These are phyloP conservation scores for Geotrichum candidum DNA, from an alignment of 1,139 yeast genomes.

Conservation along the genomic window DNA sequence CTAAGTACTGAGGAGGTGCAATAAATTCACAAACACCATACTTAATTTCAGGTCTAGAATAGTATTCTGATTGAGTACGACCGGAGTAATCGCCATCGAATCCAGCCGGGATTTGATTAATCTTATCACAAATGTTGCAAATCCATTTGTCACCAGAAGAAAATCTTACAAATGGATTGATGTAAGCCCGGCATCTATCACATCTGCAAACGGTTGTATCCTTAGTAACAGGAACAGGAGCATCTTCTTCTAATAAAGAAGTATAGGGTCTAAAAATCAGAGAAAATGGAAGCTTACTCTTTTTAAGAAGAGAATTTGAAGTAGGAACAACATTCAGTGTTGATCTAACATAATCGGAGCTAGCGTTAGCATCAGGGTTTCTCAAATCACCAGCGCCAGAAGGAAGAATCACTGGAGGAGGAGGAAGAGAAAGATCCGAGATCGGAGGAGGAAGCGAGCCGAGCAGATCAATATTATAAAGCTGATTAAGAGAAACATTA, in stretches of 20 bases:
- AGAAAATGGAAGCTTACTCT: constrained; percentile 88
- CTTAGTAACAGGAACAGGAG: constrained; percentile 66
- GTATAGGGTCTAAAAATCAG: constrained; percentile 86
- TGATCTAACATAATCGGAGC: constrained; percentile 72
- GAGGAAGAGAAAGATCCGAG: constrained; percentile 77
- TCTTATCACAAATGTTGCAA: constrained; percentile 86
- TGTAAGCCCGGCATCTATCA: constrained; percentile 93
- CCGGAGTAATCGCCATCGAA: constrained; percentile 65
- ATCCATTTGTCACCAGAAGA: constrained; percentile 87
- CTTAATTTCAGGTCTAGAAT: constrained; percentile 74
- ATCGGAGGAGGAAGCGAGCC: constrained; percentile 80
- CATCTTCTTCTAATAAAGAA: constrained; percentile 62
- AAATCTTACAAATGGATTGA: constrained; percentile 82
- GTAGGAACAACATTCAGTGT: constrained; percentile 87
- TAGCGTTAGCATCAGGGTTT: constrained; percentile 60
- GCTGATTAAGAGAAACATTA: constrained; percentile 8
- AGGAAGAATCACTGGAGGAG: constrained; percentile 85
- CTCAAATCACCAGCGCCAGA: constrained; percentile 55
- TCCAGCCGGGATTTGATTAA: constrained; percentile 82
- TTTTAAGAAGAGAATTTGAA: constrained; percentile 64
- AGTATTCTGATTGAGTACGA: constrained; percentile 56
- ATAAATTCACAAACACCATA: constrained; percentile 85
- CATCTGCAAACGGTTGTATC: constrained; percentile 86
- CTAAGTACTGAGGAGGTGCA: constrained; percentile 92
- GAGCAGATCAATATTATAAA: constrained; percentile 55